These are phyloP conservation scores for Amanita thiersii DNA, from an alignment of 768 basidiomycete species.

Conservation along the genomic window DNA sequence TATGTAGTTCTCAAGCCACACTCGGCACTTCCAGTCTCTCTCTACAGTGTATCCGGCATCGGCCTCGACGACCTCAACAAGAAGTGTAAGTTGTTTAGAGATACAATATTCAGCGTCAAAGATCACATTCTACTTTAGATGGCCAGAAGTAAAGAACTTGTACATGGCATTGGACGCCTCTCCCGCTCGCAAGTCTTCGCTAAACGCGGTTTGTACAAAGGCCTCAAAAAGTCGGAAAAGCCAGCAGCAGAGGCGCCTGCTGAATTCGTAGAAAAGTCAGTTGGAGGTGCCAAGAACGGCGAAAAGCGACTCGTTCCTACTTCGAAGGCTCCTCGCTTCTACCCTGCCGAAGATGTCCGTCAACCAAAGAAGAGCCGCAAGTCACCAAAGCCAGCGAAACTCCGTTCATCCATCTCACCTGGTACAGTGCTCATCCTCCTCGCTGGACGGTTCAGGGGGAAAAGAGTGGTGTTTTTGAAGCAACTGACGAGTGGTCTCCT, in stretches of 20 bases:
- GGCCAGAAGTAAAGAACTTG: slow-evolving; percentile 83
- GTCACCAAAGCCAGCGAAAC: slow-evolving; percentile 63
- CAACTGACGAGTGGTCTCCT: slow-evolving; percentile 87
- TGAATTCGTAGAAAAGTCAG: slow-evolving; percentile 65
- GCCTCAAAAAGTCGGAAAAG: slow-evolving; percentile 68
- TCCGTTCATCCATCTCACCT: slow-evolving; percentile 85
- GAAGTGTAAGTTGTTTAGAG: slow-evolving; percentile 31
- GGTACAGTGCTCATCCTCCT: slow-evolving; percentile 94
- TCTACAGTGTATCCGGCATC: slow-evolving; percentile 34
- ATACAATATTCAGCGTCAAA: slow-evolving; percentile 10
- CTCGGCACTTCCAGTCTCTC: slow-evolving; percentile 18
- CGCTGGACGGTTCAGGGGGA: slow-evolving; percentile 96
- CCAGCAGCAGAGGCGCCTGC: slow-evolving; percentile 51
- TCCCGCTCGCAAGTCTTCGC: slow-evolving; percentile 77
- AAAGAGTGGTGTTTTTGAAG: slow-evolving; percentile 98
- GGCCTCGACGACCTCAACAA: slow-evolving; percentile 45
- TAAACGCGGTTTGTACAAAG: slow-evolving; percentile 81
- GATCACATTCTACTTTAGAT: slow-evolving; percentile 38
- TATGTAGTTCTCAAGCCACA: slow-evolving; percentile 41
- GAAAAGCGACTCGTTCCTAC: slow-evolving; percentile 81
- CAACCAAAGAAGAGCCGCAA: slow-evolving; percentile 91
- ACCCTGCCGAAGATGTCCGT: slow-evolving; percentile 91
- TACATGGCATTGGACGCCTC: slow-evolving; percentile 72
- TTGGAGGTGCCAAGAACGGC: slow-evolving; percentile 90
- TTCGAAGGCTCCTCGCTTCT: slow-evolving; percentile 81